phyloP scores from a whole-genome alignment of 1,139 yeast species.

The Pichia sp. region DNA sequence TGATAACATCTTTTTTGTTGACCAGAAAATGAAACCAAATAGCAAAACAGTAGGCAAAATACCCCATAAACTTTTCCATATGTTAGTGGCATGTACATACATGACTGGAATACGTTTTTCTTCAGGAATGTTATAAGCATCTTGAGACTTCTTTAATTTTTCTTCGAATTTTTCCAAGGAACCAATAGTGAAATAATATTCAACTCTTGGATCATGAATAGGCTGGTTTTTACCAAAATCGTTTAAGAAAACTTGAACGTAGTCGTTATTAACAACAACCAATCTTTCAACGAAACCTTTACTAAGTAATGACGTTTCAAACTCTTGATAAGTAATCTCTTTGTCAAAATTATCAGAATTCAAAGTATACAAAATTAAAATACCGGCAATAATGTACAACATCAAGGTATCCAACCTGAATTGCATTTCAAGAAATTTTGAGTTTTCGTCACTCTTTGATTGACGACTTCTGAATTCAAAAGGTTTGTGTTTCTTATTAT shows the following conservation, averaged over 20 bases:
- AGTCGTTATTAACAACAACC: constrained; percentile 55
- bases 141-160: constrained; percentile 55
- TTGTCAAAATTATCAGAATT: constrained; percentile 20
- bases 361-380: constrained; percentile 16
- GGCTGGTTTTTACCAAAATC: constrained; percentile 40
- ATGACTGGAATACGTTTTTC: constrained; percentile 58
- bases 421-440: constrained; percentile 14
- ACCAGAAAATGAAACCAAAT: constrained; percentile 66
- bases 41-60: constrained; percentile 63
- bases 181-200: constrained; percentile 61
- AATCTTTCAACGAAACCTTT: constrained; percentile 62
- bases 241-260: constrained; percentile 61
- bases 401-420: constrained; percentile 21
- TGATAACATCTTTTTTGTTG: constrained; percentile 52
- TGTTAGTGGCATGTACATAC: constrained; percentile 53
- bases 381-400: constrained; percentile 19
- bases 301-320: constrained; percentile 53
- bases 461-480: constrained; percentile 16
- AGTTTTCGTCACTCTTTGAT: constrained; percentile 12
- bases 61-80: constrained; percentile 50
- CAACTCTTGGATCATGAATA: constrained; percentile 30
- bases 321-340: constrained; percentile 74
- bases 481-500: constrained; percentile 10
- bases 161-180: constrained; percentile 68
- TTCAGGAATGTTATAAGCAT: constrained; percentile 50